Percentiles rank a stretch among this genome's conserved stretches.
Conservation (phyloP, 2,329 filamentous ascomycete species). For the Aureobasidium melanogenum region DNA sequence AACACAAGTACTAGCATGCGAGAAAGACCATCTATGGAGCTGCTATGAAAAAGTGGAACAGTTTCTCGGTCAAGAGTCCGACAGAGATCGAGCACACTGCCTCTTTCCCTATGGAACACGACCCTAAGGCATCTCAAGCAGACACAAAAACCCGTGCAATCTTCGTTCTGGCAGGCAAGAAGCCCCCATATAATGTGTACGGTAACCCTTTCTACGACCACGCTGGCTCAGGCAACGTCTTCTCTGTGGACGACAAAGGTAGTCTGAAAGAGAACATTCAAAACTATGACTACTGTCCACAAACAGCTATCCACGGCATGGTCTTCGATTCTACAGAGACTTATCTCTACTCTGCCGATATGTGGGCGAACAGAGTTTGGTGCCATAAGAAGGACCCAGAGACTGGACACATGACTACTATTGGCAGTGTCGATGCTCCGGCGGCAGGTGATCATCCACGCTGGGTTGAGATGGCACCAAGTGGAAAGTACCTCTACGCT, state of each 20-base stretch:
- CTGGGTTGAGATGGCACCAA: conserved; percentile 78
- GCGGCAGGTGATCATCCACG: conserved; percentile 66
- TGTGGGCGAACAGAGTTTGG: conserved; percentile 74
- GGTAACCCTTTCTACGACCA: conserved; percentile 86
- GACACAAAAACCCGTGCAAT: conserved; percentile 81
- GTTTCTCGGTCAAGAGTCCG: conserved; percentile 66
- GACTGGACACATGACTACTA: conserved; percentile 55
- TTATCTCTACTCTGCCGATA: conserved; percentile 71
- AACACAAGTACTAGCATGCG: conserved; percentile 48
- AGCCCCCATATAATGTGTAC: conserved; percentile 74
- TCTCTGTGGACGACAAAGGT: conserved; percentile 50
- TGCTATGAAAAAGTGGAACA: conserved; percentile 90
- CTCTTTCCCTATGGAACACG: conserved; percentile 66
- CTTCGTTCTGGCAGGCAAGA: conserved; percentile 71
- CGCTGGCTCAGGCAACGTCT: conserved; percentile 73
- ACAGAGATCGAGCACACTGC: conserved; percentile 66
- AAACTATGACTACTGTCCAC: conserved; percentile 61
- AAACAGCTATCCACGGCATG: conserved; percentile 73
- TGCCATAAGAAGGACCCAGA: conserved; percentile 62
- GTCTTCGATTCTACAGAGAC: conserved; percentile 66
- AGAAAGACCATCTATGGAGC: conserved; percentile 82
- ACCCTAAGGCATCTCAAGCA: conserved; percentile 58
- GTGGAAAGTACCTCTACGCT: conserved; percentile 70
- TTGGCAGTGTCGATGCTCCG: conserved; percentile 66
- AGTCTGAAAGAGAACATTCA: conserved; percentile 57